Conservation (phyloP, 1,139 yeast species). For the Hemisphaericaspora xylanilytica region DNA sequence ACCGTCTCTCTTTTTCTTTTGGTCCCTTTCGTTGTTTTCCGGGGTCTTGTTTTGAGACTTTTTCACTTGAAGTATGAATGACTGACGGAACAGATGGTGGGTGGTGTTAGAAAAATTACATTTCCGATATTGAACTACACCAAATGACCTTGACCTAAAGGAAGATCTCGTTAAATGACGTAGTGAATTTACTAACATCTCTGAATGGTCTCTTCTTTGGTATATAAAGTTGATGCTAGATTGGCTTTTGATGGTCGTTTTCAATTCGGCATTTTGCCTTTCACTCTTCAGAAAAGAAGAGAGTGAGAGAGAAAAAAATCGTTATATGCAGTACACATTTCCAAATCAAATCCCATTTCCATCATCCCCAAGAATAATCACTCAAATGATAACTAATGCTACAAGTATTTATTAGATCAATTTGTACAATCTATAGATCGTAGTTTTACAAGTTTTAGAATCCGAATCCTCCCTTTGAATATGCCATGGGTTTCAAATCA, state of each 20-base stretch:
- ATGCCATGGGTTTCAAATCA: slow-evolving; percentile 91
- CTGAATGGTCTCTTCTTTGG: not conserved
- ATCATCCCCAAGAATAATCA: too few species aligned
- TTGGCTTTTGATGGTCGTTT: not conserved
- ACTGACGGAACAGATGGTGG: not conserved
- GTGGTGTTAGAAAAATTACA: not conserved
- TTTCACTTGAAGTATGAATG: slow-evolving; percentile 1
- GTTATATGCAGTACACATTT: not conserved
- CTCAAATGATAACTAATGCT: not conserved
- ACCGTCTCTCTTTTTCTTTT: slow-evolving; percentile 10
- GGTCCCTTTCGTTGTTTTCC: slow-evolving; percentile 13
- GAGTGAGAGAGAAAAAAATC: not conserved
- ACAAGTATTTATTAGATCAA: not conserved
- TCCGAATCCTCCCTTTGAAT: slow-evolving; percentile 64
- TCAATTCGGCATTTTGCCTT: not conserved
- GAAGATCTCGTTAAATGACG: slow-evolving; percentile 8
- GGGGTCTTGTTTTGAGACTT: slow-evolving; percentile 8
- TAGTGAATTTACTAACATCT: slow-evolving; percentile 8
- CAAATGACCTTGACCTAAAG: slow-evolving; percentile 1
- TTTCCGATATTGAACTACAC: not conserved
- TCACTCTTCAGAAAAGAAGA: not conserved
- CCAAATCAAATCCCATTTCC: not conserved
- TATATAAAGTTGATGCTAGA: not conserved
- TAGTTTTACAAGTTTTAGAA: slow-evolving; percentile 20
- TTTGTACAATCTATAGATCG: not conserved